phyloP scores from a whole-genome alignment of 176 grass and related monocot species.

The sorghum (Sorghum bicolor) region DNA sequence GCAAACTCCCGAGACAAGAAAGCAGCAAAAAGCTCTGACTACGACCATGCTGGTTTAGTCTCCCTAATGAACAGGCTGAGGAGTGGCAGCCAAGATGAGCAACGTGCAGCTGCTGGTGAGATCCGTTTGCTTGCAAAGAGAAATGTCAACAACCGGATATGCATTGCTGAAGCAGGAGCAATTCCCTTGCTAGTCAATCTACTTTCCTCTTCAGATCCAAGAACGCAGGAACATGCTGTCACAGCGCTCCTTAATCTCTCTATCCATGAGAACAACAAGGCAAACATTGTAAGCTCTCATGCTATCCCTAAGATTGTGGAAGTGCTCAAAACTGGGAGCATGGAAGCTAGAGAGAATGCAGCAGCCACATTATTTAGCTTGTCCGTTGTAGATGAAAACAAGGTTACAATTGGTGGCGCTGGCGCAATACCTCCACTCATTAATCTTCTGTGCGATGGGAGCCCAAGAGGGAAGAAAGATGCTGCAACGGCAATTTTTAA shows the following conservation, averaged over 20 bases:
- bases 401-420: constrained; percentile 66
- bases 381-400: constrained; percentile 88
- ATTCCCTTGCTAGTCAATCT: constrained; percentile 82
- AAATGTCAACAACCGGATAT: constrained; percentile 88
- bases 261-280: constrained; percentile 88
- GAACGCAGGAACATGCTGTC: constrained; percentile 90
- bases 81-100: constrained; percentile 61
- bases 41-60: constrained; percentile 57
- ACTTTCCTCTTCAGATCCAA: constrained; percentile 71
- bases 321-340: constrained; percentile 80
- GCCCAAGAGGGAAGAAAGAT: constrained; percentile 94
- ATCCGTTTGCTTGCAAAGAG: constrained; percentile 92
- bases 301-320: constrained; percentile 89
- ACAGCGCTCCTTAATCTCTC: constrained; percentile 95
- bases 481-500: constrained; percentile 95
- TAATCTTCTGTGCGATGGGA: constrained; percentile 73
- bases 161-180: constrained; percentile 79
- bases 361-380: constrained; percentile 90
- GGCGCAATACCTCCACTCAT: constrained; percentile 88
- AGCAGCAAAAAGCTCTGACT: constrained; percentile 52
- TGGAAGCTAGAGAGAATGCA: constrained; percentile 97
- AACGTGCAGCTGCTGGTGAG: constrained; percentile 87
- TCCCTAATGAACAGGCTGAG: constrained; percentile 67
- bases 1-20: constrained; percentile 48
- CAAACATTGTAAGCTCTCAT: constrained; percentile 60